Base-by-base conservation (phyloP, 2,329 filamentous ascomycete species). In the Fusarium anthophilum region DNA sequence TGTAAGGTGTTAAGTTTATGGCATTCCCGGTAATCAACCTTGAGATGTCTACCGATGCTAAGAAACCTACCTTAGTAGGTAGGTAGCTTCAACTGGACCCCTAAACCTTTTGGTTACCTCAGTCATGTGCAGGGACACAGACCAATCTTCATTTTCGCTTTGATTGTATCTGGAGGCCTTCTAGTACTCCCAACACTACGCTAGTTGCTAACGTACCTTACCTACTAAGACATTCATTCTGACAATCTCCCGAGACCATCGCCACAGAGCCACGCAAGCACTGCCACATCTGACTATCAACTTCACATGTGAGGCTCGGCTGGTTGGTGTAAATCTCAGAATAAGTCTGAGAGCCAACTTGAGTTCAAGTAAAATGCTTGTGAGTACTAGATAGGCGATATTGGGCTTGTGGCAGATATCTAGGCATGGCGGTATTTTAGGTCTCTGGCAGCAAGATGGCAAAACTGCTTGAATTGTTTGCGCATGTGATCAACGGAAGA, bases 221-320 rank as follows among this genome's bases (percentile, higher is more conserved):
- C 30, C 30, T 32, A 32, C 32, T 15, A 35, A 58, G 55, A n/a
- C 15, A 37, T 50, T n/a, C 20, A 28, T 30, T 17, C 13, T 41
- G 20, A 26, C 24, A 15, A 61, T 30, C 22, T 59, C 41, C 58
- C 70, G n/a, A 38, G 37, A 38, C n/a, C 64, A 69, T 55, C 37
- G 72, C 72, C 72, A 70, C 68, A 53, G 43, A 50, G 69, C 64
- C 72, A 75, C 57, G 44, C 32, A 48, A 63, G 72, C 69, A 74
- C 72, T 38, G 72, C 72, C 72, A 75, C 72, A 63, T 28, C 39
- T 45, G 24, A 35, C 14, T 20, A 32, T 17, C 22, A 37, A 24
- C 14, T 65, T 44, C 48, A 35, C 61, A 64, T 71, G 26, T 66
- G 41, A 66, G 48, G 38, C 44, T 55, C 57, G 44, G 15, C 15